Percentiles rank a stretch among this genome's conserved stretches.
These are phyloP conservation scores for Fistulinella cinereoalba DNA, from an alignment of 1,284 basidiomycete species.

Conservation along the genomic window DNA sequence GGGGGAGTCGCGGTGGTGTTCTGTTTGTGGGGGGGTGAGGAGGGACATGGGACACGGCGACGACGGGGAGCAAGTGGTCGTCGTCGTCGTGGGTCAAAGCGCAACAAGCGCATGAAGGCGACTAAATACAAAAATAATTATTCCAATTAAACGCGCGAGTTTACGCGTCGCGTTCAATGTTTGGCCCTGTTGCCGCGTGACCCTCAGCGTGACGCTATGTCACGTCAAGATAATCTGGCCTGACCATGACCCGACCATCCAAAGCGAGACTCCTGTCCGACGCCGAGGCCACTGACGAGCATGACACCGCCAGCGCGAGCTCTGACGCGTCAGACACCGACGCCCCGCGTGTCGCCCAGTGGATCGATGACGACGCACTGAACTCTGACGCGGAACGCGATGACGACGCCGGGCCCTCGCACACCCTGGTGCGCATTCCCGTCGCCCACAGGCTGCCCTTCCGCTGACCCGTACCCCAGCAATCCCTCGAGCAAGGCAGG, in stretches of 20 bases:
- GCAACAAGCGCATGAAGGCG: not conserved
- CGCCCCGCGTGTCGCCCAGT: slow-evolving; percentile 51
- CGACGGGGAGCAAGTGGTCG: slow-evolving; percentile 11
- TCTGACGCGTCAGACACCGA: slow-evolving; percentile 30
- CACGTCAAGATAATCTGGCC: too few species aligned
- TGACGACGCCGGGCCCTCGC: slow-evolving; percentile 26
- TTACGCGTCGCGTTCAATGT: slow-evolving; percentile 36
- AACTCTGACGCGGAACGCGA: slow-evolving; percentile 1
- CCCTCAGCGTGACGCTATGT: not conserved
- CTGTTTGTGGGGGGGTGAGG: slow-evolving; percentile 62
- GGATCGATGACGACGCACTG: slow-evolving; percentile 53
- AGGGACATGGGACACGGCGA: slow-evolving; percentile 44
- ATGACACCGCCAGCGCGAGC: not conserved
- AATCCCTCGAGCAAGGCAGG: slow-evolving; percentile 27
- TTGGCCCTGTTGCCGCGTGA: slow-evolving; percentile 31
- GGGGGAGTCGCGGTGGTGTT: slow-evolving; percentile 56
- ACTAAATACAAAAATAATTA: slow-evolving; percentile 34
- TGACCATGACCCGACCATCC: too few species aligned
- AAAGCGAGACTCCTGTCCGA: too few species aligned
- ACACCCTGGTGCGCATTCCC: slow-evolving; percentile 24
- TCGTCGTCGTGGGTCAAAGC: slow-evolving; percentile 23
- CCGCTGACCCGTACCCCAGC: slow-evolving; percentile 21
- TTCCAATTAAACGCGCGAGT: slow-evolving; percentile 35
- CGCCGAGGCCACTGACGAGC: too few species aligned
- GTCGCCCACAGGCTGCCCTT: not conserved